Conservation (phyloP, 2,329 filamentous ascomycete genomes). For the Sphaceloma murrayae region DNA sequence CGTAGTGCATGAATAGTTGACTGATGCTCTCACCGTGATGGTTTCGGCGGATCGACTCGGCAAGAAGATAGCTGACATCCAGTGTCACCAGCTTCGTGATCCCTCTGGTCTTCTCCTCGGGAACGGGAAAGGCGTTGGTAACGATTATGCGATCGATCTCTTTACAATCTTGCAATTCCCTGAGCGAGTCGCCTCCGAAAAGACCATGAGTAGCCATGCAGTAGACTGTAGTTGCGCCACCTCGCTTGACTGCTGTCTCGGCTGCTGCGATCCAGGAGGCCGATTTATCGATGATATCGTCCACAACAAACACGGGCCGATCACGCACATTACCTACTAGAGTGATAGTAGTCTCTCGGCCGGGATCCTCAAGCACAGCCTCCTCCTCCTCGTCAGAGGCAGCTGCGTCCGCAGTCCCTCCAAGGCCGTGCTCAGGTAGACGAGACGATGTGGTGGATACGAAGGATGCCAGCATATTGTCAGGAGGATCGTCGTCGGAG, state of each 20-base stretch:
- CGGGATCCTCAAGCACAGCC: conserved; percentile 68
- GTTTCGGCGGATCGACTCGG: conserved; percentile 89
- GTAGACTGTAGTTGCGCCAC: conserved; percentile 85
- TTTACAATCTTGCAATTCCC: conserved; percentile 82
- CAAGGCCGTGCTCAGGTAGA: conserved; percentile 48
- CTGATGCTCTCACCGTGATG: conserved; percentile 84
- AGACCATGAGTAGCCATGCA: conserved; percentile 96
- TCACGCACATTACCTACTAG: conserved; percentile 90
- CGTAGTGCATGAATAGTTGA: conserved; percentile 39
- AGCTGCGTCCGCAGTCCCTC: conserved; percentile 75
- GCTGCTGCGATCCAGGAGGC: conserved; percentile 96
- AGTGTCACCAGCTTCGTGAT: conserved; percentile 80
- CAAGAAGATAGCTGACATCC: conserved; percentile 76
- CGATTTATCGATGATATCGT: conserved; percentile 98
- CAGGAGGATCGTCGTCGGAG: conserved; percentile 53
- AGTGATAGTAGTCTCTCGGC: conserved; percentile 88
- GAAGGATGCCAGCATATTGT: conserved; percentile 74
- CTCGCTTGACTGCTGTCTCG: conserved; percentile 90
- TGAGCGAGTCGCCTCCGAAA: conserved; percentile 80
- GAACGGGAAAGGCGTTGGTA: conserved; percentile 94
- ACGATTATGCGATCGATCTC: conserved; percentile 92
- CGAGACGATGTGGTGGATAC: conserved; percentile 73
- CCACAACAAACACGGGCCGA: conserved; percentile 84
- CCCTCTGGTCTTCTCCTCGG: conserved; percentile 58
- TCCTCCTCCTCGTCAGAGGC: conserved; percentile 86